Evolutionary conservation across 208 protist genomes (phyloP).

Genomic region (Vickermania spadyakhi): DNA sequence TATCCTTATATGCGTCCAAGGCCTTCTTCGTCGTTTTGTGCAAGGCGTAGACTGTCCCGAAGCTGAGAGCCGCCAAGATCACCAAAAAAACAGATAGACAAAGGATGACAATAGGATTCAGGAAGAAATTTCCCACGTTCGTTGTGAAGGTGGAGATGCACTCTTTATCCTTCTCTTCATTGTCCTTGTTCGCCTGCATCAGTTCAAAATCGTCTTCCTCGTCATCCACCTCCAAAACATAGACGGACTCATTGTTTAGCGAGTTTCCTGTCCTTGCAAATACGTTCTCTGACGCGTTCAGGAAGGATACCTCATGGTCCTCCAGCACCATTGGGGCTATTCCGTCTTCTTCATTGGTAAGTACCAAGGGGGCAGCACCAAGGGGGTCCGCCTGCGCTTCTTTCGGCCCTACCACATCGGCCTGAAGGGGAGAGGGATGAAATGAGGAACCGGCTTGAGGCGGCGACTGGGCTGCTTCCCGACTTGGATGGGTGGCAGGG

Average conservation of each 20-base stretch:
- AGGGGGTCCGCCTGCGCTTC: neutral
- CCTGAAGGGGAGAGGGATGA: too few relatives aligned
- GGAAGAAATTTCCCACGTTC: neutral
- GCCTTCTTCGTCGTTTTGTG: slow-evolving; percentile 1
- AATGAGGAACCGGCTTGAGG: too few relatives aligned
- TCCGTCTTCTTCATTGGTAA: neutral
- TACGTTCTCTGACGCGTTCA: neutral
- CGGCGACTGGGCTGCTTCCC: neutral
- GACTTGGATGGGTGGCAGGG: neutral
- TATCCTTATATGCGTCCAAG: neutral
- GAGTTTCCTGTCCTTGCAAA: neutral
- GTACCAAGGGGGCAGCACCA: neutral
- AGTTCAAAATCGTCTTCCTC: slow-evolving; percentile 1
- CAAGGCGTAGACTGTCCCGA: slow-evolving; percentile 5
- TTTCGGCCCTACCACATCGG: neutral
- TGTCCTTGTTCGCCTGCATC: neutral
- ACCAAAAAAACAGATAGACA: neutral
- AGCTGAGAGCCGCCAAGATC: slow-evolving; percentile 3
- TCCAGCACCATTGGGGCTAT: neutral
- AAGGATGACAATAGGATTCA: neutral
- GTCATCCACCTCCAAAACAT: neutral
- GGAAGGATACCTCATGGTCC: neutral
- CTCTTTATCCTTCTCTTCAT: neutral
- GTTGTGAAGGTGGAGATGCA: neutral
- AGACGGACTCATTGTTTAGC: neutral